Base-by-base conservation (phyloP, 148 eudicot species). In the Vaccinium darrowii region DNA sequence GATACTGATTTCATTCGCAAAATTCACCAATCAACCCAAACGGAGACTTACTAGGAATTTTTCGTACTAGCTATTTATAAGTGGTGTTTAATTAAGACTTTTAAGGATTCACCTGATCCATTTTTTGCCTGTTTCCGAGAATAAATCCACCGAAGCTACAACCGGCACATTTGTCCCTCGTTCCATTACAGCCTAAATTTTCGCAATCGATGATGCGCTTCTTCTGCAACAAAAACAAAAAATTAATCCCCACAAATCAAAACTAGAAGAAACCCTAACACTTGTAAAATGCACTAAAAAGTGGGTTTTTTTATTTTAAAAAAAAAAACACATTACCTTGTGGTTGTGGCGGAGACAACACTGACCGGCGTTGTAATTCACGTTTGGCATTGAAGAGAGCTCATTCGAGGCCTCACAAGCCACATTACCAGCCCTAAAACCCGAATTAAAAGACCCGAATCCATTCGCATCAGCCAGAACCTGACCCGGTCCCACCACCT, bases 351-450 rank as follows among this genome's bases (percentile, higher is more conserved):
- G 84, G 57, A 67, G 81, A 56, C 69, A 54, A 53, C 83, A 87
- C 13, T 36, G 25, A 4, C 65, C 83, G 8, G 80, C 49, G 52
- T 23, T 25, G 23, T 49, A 73, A 19, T 76, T 80, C 67, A 86
- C 56, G 84, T 89, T 88, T 92, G 93, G 93, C 76, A 86, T 88
- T 87, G 92, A 92, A 90, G 93, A 79, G 91, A 93, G 91, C 94
- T 93, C 93, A 27, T 78, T 80, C 27, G 90, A 86, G 78, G 79
- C 57, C 85, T 76, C 87, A 8, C 14, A 69, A 57, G 8, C 53
- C 33, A n/a, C 83, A 49, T 71, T 83, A 71, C 84, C 85, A 73
- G 73, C 56, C 74, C 14, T 53, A 16, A 76, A 77, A 82, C n/a
- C 58, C 47, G 11, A 21, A 80, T 65, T 81, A 16, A 49, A 16